These are phyloP conservation scores for Delitschia confertaspora DNA, from an alignment of 495 filamentous ascomycete species.

Conservation along the genomic window DNA sequence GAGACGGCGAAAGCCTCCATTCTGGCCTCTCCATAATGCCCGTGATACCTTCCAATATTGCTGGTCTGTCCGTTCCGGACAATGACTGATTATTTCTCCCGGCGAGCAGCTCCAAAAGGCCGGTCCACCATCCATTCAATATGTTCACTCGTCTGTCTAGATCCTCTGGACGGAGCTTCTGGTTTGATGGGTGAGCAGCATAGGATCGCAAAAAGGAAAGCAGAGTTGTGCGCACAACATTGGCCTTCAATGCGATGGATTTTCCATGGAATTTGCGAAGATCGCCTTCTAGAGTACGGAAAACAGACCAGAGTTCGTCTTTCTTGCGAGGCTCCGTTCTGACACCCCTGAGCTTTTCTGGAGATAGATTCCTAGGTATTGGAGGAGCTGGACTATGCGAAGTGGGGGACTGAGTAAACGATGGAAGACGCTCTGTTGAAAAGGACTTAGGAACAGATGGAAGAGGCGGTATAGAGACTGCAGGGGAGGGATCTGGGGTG, in stretches of 20 bases:
- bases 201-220: constrained; percentile 77
- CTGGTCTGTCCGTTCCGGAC: constrained; percentile 68
- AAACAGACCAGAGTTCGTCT: constrained; percentile 86
- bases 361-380: constrained; percentile 42
- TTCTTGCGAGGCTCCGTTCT: constrained; percentile 45
- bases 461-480: constrained; percentile 41
- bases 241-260: constrained; percentile 67
- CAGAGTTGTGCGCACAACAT: constrained; percentile 66
- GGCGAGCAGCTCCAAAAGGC: constrained; percentile 76
- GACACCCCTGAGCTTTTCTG: constrained; percentile 32
- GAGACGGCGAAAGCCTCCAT: constrained; percentile 69
- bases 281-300: constrained; percentile 72
- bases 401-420: constrained; percentile 37
- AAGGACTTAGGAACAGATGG: constrained; percentile 48
- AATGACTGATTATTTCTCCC: constrained; percentile 62
- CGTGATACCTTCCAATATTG: constrained; percentile 70
- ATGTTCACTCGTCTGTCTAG: constrained; percentile 74
- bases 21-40: constrained; percentile 88
- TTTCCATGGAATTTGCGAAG: constrained; percentile 68
- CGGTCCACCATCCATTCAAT: constrained; percentile 94
- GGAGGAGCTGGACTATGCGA: constrained; percentile 39
- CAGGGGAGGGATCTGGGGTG: constrained; percentile 16
- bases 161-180: constrained; percentile 65
- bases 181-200: constrained; percentile 59
- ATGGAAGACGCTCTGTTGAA: constrained; percentile 50